Evolutionary conservation across 352 stramenopile genomes (phyloP).

Genomic region (Pythium aristosporum): DNA sequence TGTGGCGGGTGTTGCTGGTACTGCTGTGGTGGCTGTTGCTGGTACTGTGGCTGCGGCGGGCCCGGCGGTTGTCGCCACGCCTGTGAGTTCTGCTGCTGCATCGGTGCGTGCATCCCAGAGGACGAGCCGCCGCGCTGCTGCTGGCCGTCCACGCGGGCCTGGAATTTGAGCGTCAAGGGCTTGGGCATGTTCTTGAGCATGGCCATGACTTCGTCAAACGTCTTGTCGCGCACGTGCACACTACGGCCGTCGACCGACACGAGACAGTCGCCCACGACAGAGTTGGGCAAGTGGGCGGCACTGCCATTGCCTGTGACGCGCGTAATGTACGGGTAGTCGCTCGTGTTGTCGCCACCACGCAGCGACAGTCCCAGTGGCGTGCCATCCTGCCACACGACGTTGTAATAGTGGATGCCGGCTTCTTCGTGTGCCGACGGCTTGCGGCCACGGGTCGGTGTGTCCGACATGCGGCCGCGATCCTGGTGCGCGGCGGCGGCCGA

Average conservation of each 20-base stretch:
- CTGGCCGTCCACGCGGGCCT: slow-evolving; percentile 40
- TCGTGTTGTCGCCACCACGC: slow-evolving; percentile 61
- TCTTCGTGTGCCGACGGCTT: slow-evolving; percentile 31
- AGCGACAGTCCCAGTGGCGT: slow-evolving; percentile 75
- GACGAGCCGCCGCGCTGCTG: slow-evolving; percentile 14
- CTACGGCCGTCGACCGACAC: slow-evolving; percentile 81
- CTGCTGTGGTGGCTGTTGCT: slow-evolving; percentile 25
- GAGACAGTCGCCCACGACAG: slow-evolving; percentile 72
- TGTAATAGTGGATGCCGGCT: slow-evolving; percentile 69
- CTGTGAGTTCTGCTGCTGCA: slow-evolving; percentile 51
- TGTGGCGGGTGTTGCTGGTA: slow-evolving; percentile 15
- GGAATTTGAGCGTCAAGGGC: slow-evolving; percentile 82
- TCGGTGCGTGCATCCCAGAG: slow-evolving; percentile 13
- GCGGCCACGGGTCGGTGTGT: slow-evolving; percentile 40
- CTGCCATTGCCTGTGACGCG: slow-evolving; percentile 81
- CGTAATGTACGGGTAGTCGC: slow-evolving; percentile 87
- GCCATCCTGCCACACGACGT: slow-evolving; percentile 80
- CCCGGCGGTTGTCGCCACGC: slow-evolving; percentile 50
- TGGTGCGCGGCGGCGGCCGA: slow-evolving; percentile 10
- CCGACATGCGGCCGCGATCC: slow-evolving; percentile 32
- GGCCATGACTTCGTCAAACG: slow-evolving; percentile 86
- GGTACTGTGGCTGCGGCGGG: slow-evolving; percentile 27
- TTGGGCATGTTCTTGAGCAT: slow-evolving; percentile 89
- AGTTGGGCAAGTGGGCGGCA: slow-evolving; percentile 72
- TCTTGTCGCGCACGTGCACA: slow-evolving; percentile 76